A percentile compares a stretch with the other conserved stretches of the same genome.
Evolutionary conservation across 2,329 filamentous ascomycete species (phyloP).

Genomic region (Cyphellophora europaea): DNA sequence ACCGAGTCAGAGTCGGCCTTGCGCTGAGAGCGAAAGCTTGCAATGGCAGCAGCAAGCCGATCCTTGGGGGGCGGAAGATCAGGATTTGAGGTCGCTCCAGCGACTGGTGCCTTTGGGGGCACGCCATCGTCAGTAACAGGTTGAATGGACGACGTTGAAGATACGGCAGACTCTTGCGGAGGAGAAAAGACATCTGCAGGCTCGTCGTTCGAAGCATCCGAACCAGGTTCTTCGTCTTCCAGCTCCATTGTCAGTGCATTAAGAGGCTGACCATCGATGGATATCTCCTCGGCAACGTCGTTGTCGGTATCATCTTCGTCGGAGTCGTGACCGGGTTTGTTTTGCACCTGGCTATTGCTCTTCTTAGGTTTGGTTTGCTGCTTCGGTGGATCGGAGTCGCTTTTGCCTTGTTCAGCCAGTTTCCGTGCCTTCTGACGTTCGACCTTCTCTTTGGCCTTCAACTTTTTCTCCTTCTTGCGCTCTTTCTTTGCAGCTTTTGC

Average conservation of each 20-base stretch:
- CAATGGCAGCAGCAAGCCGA: slow-evolving; percentile 73
- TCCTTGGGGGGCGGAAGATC: slow-evolving; percentile 46
- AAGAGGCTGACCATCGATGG: slow-evolving; percentile 3
- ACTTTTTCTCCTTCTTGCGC: slow-evolving; percentile 27
- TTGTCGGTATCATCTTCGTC: slow-evolving; percentile 11
- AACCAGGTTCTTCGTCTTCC: slow-evolving; percentile 31
- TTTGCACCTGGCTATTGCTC: slow-evolving; percentile 17
- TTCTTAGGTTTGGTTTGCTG: slow-evolving; percentile 11
- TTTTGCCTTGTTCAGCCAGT: slow-evolving; percentile 18
- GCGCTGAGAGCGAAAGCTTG: slow-evolving; percentile 71
- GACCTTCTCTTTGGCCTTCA: slow-evolving; percentile 20
- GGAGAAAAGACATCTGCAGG: slow-evolving; percentile 24
- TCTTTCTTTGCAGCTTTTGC: slow-evolving; percentile 38
- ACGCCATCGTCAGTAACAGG: slow-evolving; percentile 48
- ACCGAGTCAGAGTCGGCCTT: slow-evolving; percentile 78
- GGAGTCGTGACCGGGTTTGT: slow-evolving; percentile 32
- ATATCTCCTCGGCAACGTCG: slow-evolving; percentile 10
- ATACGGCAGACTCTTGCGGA: slow-evolving; percentile 40
- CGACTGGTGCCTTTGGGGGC: slow-evolving; percentile 46
- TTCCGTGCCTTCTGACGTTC: slow-evolving; percentile 31
- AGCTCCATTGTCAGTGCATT: neutral
- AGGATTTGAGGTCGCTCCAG: slow-evolving; percentile 49
- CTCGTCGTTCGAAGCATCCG: slow-evolving; percentile 37
- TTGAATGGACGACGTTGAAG: slow-evolving; percentile 60
- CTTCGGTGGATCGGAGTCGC: too few relatives aligned